Percentiles rank a stretch among this genome's conserved stretches.
phyloP scores from a whole-genome alignment of 2,329 filamentous ascomycete genomes.

The Daldinia sp. region DNA sequence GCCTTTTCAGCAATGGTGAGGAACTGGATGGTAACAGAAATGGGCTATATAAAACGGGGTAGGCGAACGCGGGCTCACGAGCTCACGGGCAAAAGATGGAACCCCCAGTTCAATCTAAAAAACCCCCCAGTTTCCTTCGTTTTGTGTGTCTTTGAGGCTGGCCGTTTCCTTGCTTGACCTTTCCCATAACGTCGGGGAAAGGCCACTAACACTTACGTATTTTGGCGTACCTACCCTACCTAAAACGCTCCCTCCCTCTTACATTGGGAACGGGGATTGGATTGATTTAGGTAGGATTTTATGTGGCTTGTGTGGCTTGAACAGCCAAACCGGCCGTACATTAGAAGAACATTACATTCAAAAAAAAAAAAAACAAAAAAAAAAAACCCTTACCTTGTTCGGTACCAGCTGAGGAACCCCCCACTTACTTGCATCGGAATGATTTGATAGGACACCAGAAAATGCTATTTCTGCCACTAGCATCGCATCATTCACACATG shows the following conservation, averaged over 20 bases:
- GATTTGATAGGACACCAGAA: constrained; percentile 30
- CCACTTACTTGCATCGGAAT: constrained; percentile 26
- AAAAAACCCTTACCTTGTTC: background rate
- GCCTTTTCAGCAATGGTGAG: constrained; percentile 31
- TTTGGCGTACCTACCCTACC: constrained; percentile 6
- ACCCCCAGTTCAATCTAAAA: constrained; percentile 24
- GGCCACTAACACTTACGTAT: constrained; percentile 1
- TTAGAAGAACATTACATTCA: no score
- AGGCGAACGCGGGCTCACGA: constrained; percentile 16
- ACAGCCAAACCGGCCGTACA: constrained; percentile 21
- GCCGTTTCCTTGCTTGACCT: constrained; percentile 9
- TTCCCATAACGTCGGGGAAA: background rate
- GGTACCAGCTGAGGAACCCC: background rate
- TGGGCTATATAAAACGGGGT: constrained; percentile 25
- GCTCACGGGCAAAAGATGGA: constrained; percentile 33
- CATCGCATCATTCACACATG: constrained; percentile 30
- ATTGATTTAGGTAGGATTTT: background rate
- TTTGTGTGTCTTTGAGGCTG: constrained; percentile 1
- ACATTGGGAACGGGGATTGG: background rate
- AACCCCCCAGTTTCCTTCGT: constrained; percentile 7
- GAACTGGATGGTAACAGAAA: constrained; percentile 30
- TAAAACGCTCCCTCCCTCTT: background rate
- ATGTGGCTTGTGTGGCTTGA: constrained; percentile 18
- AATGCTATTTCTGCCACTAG: constrained; percentile 18
- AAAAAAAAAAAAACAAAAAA: no score